Evolutionary conservation across 805 yeast species (phyloP).

Genomic region (Candida nitratophila): DNA sequence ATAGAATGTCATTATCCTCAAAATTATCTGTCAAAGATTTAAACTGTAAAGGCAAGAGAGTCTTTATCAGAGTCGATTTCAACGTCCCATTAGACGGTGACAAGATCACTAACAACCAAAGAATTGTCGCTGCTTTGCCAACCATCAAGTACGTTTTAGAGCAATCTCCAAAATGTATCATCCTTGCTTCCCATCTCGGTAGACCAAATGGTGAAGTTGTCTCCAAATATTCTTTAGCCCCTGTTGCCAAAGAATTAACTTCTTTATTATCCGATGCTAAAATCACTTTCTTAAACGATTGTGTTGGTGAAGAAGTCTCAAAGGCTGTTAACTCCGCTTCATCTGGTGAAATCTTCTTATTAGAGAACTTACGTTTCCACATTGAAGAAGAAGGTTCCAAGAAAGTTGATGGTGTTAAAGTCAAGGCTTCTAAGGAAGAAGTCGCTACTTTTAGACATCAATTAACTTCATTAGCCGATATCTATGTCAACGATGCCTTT

Average conservation of each 20-base stretch:
- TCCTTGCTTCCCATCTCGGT: slow-evolving; percentile 96
- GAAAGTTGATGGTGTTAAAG: slow-evolving; percentile 81
- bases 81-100: slow-evolving; percentile 93
- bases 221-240: slow-evolving; percentile 85
- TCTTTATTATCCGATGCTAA: slow-evolving; percentile 56
- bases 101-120: slow-evolving; percentile 97
- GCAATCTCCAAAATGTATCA: slow-evolving; percentile 83
- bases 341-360: slow-evolving; percentile 77
- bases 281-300: slow-evolving; percentile 81
- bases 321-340: slow-evolving; percentile 64
- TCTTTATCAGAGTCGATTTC: slow-evolving; percentile 97
- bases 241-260: slow-evolving; percentile 86
- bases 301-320: slow-evolving; percentile 90
- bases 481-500: slow-evolving; percentile 95
- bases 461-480: slow-evolving; percentile 91
- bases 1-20: slow-evolving; percentile 80
- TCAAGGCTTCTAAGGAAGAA: slow-evolving; percentile 81
- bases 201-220: slow-evolving; percentile 95
- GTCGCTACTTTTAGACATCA: slow-evolving; percentile 85
- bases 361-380: slow-evolving; percentile 98
- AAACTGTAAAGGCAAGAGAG: slow-evolving; percentile 83
- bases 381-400: slow-evolving; percentile 95
- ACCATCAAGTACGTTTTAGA: slow-evolving; percentile 93
- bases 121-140: slow-evolving; percentile 99
- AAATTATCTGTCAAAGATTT: slow-evolving; percentile 92